Conservation (phyloP, 805 yeast species). For the Kazachstania africana region DNA sequence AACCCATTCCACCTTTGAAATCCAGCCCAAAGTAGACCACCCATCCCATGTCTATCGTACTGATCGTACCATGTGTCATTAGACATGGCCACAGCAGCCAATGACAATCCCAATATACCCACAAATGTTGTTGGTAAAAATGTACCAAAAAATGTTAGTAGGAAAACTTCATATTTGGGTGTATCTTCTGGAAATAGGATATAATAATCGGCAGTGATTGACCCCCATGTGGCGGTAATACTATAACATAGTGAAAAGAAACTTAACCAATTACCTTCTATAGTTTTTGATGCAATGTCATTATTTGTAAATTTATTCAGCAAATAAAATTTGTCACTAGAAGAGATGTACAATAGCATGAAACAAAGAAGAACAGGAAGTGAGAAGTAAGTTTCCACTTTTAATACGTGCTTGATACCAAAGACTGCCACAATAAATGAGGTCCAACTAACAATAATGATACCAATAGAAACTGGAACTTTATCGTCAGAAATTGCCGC, state of each 20-base stretch:
- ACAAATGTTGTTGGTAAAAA: conserved; percentile 65
- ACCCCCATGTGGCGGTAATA: conserved; percentile 82
- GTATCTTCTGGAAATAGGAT: conserved; percentile 67
- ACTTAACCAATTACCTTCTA: conserved; percentile 58
- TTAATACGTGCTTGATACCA: conserved; percentile 63
- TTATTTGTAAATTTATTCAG: conserved; percentile 26
- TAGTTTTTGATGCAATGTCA: conserved; percentile 26
- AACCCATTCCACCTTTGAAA: conserved; percentile 62
- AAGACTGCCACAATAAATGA: conserved; percentile 60
- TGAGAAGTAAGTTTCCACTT: conserved; percentile 56
- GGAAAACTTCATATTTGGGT: conserved; percentile 41
- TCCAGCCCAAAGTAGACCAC: conserved; percentile 58
- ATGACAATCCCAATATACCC: conserved; percentile 58
- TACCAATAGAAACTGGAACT: conserved; percentile 64
- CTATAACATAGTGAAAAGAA: conserved; percentile 67
- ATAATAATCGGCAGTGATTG: conserved; percentile 76
- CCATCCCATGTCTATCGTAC: conserved; percentile 53
- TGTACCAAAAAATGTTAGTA: conserved; percentile 54
- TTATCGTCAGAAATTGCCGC: conserved; percentile 51
- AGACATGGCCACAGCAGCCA: conserved; percentile 53
- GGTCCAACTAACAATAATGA: conserved; percentile 52
- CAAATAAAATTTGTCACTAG: conserved; percentile 35
- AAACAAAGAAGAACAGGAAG: conserved; percentile 61
- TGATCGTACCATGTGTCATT: conserved; percentile 46
- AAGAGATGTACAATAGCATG: conserved; percentile 51